Percentiles rank a stretch among this genome's conserved stretches.
These are phyloP conservation scores for Xylariales sp. DNA, from an alignment of 2,329 filamentous ascomycete genomes.

Conservation along the genomic window DNA sequence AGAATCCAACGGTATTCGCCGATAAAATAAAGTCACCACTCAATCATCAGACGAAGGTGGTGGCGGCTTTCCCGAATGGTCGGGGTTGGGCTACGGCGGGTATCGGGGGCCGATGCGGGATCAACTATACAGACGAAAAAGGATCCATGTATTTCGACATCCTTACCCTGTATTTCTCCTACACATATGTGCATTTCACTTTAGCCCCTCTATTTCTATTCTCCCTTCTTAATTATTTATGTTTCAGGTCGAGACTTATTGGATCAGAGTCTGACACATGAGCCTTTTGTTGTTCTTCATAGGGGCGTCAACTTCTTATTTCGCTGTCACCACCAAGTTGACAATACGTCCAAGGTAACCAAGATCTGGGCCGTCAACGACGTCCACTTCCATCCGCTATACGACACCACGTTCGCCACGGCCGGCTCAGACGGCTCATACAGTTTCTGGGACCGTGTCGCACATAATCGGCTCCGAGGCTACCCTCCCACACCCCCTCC, in stretches of 20 bases:
- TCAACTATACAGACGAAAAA: slow-evolving; percentile 40
- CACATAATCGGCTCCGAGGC: slow-evolving; percentile 55
- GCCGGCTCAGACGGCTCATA: slow-evolving; percentile 52
- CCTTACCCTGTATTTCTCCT: background rate
- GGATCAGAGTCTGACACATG: slow-evolving; percentile 2
- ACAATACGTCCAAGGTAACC: slow-evolving; percentile 33
- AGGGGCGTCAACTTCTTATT: slow-evolving; percentile 46
- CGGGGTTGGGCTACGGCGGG: slow-evolving; percentile 46
- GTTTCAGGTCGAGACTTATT: too few relatives aligned
- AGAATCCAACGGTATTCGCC: slow-evolving; percentile 39
- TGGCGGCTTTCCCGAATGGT: slow-evolving; percentile 47
- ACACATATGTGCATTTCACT: background rate
- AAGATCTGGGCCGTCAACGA: slow-evolving; percentile 52
- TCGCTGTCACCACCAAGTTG: slow-evolving; percentile 49
- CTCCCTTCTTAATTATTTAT: background rate
- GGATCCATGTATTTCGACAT: slow-evolving; percentile 39
- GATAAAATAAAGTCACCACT: slow-evolving; percentile 43
- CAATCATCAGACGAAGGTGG: slow-evolving; percentile 46
- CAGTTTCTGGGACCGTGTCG: slow-evolving; percentile 68
- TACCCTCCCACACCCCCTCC: slow-evolving; percentile 7
- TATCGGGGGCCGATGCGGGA: slow-evolving; percentile 49
- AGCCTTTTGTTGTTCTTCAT: background rate
- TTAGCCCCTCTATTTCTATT: too few relatives aligned
- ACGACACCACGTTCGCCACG: slow-evolving; percentile 45
- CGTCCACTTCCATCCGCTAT: slow-evolving; percentile 48